phyloP scores from a whole-genome alignment of 1,139 yeast species.

The Blastobotrys ciferrii region DNA sequence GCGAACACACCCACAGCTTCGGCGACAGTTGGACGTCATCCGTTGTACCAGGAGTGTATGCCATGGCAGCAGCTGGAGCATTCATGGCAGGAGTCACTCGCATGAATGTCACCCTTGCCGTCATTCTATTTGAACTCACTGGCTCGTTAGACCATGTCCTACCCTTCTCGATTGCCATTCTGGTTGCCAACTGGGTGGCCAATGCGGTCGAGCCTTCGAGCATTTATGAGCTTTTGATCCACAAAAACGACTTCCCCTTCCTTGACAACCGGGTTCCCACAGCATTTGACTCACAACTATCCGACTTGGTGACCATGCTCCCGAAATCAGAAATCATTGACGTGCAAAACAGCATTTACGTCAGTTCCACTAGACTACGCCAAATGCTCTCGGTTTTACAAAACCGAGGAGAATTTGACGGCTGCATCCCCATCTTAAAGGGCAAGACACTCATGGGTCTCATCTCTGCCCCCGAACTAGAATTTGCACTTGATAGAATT shows the following conservation, averaged over 20 bases:
- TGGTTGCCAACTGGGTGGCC: slow-evolving; percentile 61
- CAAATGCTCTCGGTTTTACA: slow-evolving; percentile 42
- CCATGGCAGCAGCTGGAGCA: slow-evolving; percentile 67
- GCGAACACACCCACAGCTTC: slow-evolving; percentile 30
- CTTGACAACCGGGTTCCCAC: slow-evolving; percentile 42
- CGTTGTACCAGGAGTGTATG: slow-evolving; percentile 54
- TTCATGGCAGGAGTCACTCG: slow-evolving; percentile 68
- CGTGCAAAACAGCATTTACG: slow-evolving; percentile 41
- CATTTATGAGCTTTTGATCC: slow-evolving; percentile 51
- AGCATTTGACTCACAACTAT: slow-evolving; percentile 43
- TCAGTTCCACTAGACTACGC: slow-evolving; percentile 39
- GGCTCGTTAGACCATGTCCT: slow-evolving; percentile 60
- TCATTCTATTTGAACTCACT: slow-evolving; percentile 59
- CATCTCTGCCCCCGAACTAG: slow-evolving; percentile 53
- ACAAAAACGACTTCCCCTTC: slow-evolving; percentile 55
- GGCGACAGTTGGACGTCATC: slow-evolving; percentile 21
- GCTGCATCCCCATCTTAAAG: slow-evolving; percentile 49
- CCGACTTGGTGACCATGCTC: slow-evolving; percentile 43
- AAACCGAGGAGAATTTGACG: slow-evolving; percentile 48
- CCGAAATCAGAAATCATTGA: slow-evolving; percentile 37
- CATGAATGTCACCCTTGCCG: slow-evolving; percentile 62
- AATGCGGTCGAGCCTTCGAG: slow-evolving; percentile 52
- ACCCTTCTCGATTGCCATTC: slow-evolving; percentile 57
- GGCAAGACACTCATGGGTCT: slow-evolving; percentile 46
- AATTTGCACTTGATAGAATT: slow-evolving; percentile 50